Conservation (phyloP, 805 yeast genomes). For the Metschnikowia reukaufii region DNA sequence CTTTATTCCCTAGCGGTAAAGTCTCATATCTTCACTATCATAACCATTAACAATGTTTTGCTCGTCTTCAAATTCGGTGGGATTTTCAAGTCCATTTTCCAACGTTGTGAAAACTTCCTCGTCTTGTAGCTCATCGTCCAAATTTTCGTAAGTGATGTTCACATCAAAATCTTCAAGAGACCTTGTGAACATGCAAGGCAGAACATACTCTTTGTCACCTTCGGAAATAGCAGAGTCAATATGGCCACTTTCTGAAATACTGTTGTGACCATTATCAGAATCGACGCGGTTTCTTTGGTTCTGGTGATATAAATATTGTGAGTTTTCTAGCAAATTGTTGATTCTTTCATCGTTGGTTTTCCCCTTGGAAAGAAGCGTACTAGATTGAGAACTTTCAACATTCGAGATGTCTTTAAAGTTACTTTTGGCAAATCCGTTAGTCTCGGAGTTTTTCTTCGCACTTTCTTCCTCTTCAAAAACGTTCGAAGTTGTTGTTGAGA, state of each 20-base stretch:
- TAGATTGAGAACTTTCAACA: background rate
- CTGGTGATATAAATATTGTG: constrained; percentile 17
- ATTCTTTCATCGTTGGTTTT: constrained; percentile 23
- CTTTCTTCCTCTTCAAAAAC: background rate
- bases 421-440: no score
- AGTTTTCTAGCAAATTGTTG: constrained; percentile 34
- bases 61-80: background rate
- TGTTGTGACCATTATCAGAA: background rate
- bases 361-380: background rate
- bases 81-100: background rate
- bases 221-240: constrained; percentile 16
- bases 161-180: constrained; percentile 16
- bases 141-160: constrained; percentile 1
- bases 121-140: background rate
- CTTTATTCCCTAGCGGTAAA: background rate
- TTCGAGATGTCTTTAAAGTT: no score
- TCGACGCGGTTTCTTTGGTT: background rate
- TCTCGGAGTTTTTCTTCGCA: background rate
- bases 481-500: background rate
- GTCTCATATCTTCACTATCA: constrained; percentile 1
- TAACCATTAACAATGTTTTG: background rate
- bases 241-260: background rate
- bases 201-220: constrained; percentile 39
- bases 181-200: constrained; percentile 39
- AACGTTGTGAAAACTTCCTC: background rate